Evolutionary conservation across 345 rosid species (phyloP), one percentile per base, ranked within the genome.

Genomic region (Murraya paniculata): DNA sequence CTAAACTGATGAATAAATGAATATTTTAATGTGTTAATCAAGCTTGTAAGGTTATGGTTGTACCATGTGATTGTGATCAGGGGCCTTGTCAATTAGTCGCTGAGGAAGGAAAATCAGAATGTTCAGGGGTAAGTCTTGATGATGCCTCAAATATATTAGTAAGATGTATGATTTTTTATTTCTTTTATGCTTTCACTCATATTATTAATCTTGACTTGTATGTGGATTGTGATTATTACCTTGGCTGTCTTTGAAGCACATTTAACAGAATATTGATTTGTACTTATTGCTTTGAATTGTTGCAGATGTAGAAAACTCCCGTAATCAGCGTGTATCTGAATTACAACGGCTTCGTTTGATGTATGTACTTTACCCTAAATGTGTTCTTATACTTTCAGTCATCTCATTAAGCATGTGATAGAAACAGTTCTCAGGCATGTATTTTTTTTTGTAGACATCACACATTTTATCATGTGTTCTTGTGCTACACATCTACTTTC

Each of bases 51-150:
- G 31, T 48, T 76, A 81, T 58, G 58, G 70, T 55, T 61, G 67
- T 69, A 39, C 22, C 67, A 67, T 77, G 77, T 71, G 66, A 68
- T 82, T 66, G 60, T 77, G 41, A 82, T 60, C 88, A 95, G 98
- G 98, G 92, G 38, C 99, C 98, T 79, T 93, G 88, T 80, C 91
- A 91, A 45, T 86, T 92, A 76, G 98, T 95, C 86, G 98, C 94
- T 13, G 97, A 92, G 83, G 99, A 95, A 83, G 98, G 98, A 7
- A 93, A 93, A 89, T 92, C 97, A 16, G 92, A 95, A 84, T 95
- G 97, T 79, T 89, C 98, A 2, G 91, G 98, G 98, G 95, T 91
- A 81, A 92, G 93, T 87, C 94, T 95, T 65, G 97, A 92, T 81
- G 98, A 93, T 75, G 78, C 87, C 66, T 89, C 98, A 68, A 88